Evolutionary conservation across 176 grass and related monocot species (phyloP).

Genomic region (Juncus effusus): DNA sequence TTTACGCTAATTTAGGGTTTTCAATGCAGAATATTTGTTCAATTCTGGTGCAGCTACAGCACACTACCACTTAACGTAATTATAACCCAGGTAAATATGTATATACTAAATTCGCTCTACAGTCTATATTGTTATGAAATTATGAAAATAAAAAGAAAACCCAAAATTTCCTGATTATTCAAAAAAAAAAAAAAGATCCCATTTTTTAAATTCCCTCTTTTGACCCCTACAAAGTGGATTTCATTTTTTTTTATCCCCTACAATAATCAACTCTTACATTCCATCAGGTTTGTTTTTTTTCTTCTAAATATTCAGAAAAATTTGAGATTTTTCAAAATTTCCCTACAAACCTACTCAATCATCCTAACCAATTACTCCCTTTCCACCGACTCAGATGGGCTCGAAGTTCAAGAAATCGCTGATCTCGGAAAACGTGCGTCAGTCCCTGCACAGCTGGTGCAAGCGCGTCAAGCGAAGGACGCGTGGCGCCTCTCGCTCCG

Average conservation of each 20-base stretch:
- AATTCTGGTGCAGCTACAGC: slow-evolving; percentile 98
- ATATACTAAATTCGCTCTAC: no score
- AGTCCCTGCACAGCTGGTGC: slow-evolving; percentile 90
- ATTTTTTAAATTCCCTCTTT: background rate
- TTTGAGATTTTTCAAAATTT: background rate
- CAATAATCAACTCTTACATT: no score
- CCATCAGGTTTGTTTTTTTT: background rate
- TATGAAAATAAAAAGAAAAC: no score
- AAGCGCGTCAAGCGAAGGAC: slow-evolving; percentile 67
- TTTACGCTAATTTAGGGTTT: no score
- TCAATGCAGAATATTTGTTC: slow-evolving; percentile 66
- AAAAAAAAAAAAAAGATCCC: no score
- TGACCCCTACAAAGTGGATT: background rate
- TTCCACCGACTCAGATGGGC: slow-evolving; percentile 60
- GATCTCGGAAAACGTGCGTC: slow-evolving; percentile 69
- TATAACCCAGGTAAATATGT: slow-evolving; percentile 71
- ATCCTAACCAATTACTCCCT: background rate
- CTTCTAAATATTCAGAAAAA: background rate
- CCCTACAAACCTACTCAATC: background rate
- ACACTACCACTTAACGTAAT: slow-evolving; percentile 91
- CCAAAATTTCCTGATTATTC: no score
- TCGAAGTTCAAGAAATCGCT: slow-evolving; percentile 88
- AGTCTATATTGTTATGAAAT: no score
- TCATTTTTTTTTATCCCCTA: slow-evolving; percentile 1
- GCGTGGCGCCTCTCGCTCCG: slow-evolving; percentile 41